Base-by-base conservation (phyloP, 768 basidiomycete species). In the Mycena galericulata region DNA sequence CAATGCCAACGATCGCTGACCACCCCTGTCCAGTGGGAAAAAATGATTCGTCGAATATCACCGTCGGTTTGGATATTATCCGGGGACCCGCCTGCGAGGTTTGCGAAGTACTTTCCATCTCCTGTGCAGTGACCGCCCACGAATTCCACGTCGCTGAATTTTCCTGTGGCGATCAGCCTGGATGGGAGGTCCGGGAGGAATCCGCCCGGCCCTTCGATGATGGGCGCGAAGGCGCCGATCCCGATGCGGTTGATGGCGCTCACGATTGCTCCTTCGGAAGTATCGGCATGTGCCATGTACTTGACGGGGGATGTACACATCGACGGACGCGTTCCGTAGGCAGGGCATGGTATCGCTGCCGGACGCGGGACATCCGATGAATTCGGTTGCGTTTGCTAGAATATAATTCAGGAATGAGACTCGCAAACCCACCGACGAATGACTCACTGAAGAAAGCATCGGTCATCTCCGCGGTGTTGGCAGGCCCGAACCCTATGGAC, bases 121-220 rank as follows among this genome's bases (percentile, higher is more conserved):
- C 82, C 82, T 0, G 82, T 81, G 59, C 82, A 84, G 63, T 84
- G 83, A 7, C 82, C 82, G n/a, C 78, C 82, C 10, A 80, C 72
- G 41, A 80, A 78, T 11, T 82, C 79, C 2, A 82, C 79, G 11
- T 71, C 60, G 49, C 51, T 75, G 58, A 83, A 80, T 20, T 75
- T 77, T 14, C 81, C 79, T 10, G 70, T 46, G 12, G 75, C 55
- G 45, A 84, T 80, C 15, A 83, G 74, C 20, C 75, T 75, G 18
- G 83, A 80, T 8, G 83, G 81, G 43, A 80, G 76, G 40, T 79
- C 80, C 8, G 81, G 76, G 20, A 80, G 72, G 71, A 80, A 78
- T 1, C 74, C 78, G 6, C 30, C 50, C 3, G 75, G 71, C 3
- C 75, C 76, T 41, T 81, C 80, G 26, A 79, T 68, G 32, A 79